Base-by-base conservation (phyloP, 2,329 filamentous ascomycete species). In the Beauveria medogensis region DNA sequence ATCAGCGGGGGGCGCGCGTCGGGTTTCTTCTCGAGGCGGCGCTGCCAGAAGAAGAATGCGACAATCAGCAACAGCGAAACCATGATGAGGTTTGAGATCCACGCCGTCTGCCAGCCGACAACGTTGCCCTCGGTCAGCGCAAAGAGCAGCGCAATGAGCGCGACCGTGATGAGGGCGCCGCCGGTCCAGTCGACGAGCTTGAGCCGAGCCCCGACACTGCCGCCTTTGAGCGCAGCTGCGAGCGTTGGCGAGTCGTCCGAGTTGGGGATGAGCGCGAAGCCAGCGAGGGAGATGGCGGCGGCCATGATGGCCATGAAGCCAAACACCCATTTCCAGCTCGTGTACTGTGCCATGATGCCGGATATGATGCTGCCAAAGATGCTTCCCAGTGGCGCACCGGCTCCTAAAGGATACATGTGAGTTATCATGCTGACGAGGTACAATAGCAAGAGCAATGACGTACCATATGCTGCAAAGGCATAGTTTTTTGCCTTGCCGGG, bases 401-500 rank as follows among this genome's bases (percentile, higher is more conserved):
- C 85, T 20, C 82, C 80, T 81, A 6, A n/a, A 18, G 9, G 6
- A 1, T 22, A 18, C 20, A 3, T 18, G 18, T 62, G 14, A 60
- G 60, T 41, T 9, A 20, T 3, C 20, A 3, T 18, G 16, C 14
- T 6, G 4, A 28, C 14, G 24, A n/a, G 40, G 34, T 55, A 24
- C 18, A 37, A 18, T 50, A 14, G 28, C 3, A 20, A 34, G 22
- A 3, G 18, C 0, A 8, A 14, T 10, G 46, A 59, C 74, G 60
- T 68, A 80, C 79, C 80, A 62, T 87, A 89, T 24, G 80, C 78
- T 43, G 82, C 83, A 65, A 90, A 89, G 1, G 86, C 86, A 68
- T 88, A 88, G 66, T 88, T 89, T 72, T 89, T 89, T 4, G 85
- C 82, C 64, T 83, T 85, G 0, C 87, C 85, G 0, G 86, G 85